Conservation (phyloP, 306 rosid species). For the Medicago lupulina region DNA sequence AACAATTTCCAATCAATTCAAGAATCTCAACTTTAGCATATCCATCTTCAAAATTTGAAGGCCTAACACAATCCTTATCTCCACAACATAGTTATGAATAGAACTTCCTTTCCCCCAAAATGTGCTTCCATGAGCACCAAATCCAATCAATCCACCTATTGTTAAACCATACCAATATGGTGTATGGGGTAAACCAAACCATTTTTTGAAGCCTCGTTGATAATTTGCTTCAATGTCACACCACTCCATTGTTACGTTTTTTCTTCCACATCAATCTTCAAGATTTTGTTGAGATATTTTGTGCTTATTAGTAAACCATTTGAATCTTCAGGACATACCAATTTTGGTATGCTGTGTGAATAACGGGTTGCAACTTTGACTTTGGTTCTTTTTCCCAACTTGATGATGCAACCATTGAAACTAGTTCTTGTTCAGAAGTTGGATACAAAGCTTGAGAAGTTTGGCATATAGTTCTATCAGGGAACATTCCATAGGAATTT, state of each 20-base stretch:
- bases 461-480: constrained; percentile 60
- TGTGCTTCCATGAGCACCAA: constrained; percentile 89
- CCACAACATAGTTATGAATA: constrained; percentile 69
- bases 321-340: constrained; percentile 67
- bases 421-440: constrained; percentile 56
- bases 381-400: constrained; percentile 39
- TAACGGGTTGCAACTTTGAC: constrained; percentile 63
- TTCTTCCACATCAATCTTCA: constrained; percentile 50
- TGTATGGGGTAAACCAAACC: constrained; percentile 68
- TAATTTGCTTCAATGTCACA: constrained; percentile 58
- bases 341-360: constrained; percentile 76
- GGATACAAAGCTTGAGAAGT: constrained; percentile 56
- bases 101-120: constrained; percentile 79
- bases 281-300: constrained; percentile 48
- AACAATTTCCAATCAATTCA: too few relatives aligned
- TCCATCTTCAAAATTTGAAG: constrained; percentile 52
- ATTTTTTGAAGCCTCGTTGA: constrained; percentile 59
- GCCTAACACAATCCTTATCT: constrained; percentile 58
- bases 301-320: constrained; percentile 82
- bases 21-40: constrained; percentile 63
- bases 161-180: constrained; percentile 92
- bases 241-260: constrained; percentile 70
- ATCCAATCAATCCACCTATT: constrained; percentile 75
- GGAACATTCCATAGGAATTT: constrained; percentile 74
- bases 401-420: constrained; percentile 59